Evolutionary conservation across 2,329 filamentous ascomycete species (phyloP).

Genomic region (Endoconidiophora polonica): DNA sequence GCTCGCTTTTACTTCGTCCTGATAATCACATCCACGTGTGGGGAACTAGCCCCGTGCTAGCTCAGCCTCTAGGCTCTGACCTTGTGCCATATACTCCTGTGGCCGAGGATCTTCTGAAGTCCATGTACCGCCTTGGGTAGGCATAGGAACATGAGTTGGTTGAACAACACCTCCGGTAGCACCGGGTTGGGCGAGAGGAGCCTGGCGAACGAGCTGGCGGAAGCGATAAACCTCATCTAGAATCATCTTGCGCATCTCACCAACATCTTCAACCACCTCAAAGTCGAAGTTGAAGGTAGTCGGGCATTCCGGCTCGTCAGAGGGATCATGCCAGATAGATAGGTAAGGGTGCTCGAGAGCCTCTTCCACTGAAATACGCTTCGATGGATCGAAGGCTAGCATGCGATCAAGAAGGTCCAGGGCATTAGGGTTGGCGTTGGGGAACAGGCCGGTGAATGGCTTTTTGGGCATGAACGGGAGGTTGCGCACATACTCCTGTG

Average conservation of each 20-base stretch:
- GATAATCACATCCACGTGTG: background rate
- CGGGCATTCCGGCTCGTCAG: constrained; percentile 85
- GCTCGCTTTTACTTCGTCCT: background rate
- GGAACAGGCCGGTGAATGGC: constrained; percentile 74
- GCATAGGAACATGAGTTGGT: constrained; percentile 34
- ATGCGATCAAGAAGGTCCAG: constrained; percentile 91
- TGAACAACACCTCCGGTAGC: constrained; percentile 19
- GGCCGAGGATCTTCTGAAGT: constrained; percentile 42
- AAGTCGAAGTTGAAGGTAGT: constrained; percentile 97
- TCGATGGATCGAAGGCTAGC: constrained; percentile 90
- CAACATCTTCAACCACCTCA: constrained; percentile 89
- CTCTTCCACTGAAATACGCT: constrained; percentile 84
- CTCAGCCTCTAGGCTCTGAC: constrained; percentile 39
- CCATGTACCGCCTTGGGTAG: constrained; percentile 35
- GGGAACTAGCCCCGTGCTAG: constrained; percentile 23
- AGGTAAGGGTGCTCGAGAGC: constrained; percentile 94
- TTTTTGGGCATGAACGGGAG: constrained; percentile 90
- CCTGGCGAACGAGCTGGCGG: constrained; percentile 44
- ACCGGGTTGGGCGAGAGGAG: constrained; percentile 23
- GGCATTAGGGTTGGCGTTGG: constrained; percentile 86
- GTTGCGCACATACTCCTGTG: constrained; percentile 97
- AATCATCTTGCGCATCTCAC: constrained; percentile 94
- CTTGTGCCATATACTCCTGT: constrained; percentile 36
- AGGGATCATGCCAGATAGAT: constrained; percentile 95
- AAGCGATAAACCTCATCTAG: constrained; percentile 85